Evolutionary conservation across 2,329 filamentous ascomycete genomes (phyloP), one percentile per base, ranked within the genome.

Genomic region (Phyllosticta citrichinensis): DNA sequence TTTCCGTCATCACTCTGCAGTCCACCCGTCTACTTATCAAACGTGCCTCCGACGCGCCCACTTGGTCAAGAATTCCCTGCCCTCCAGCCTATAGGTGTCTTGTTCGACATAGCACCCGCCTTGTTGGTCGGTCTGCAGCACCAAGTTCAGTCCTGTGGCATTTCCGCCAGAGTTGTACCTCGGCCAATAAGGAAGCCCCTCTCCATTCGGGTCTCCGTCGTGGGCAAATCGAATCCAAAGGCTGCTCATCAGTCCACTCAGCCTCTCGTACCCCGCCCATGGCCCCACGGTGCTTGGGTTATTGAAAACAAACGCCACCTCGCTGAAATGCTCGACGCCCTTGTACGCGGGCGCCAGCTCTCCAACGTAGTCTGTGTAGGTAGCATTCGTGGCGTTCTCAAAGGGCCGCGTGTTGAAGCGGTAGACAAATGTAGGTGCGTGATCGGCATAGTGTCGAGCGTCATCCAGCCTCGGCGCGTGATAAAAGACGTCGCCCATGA

Each of bases 21-120:
- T n/a, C 17, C 40, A 14, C 17, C 17, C n/a, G 5, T 47, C 17
- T 47, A 47, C 40, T 53, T 5, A 27, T 57, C 55, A 73, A n/a
- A 74, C 71, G 66, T 74, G 72, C 47, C 71, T 70, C 62, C 70
- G 66, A 63, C 72, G 68, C 27, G 72, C 72, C 72, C 72, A 74
- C 62, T 70, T 59, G 1, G 54, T 69, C 58, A 74, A 52, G 62
- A 67, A 72, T 63, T 73, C 58, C 20, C 58, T 53, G 2, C 58
- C 58, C 10, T 24, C 58, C 54, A 61, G 19, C 20, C 58, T 52
- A 40, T 61, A 61, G 25, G 47, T 40, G 35, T 61, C 58, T 50
- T 70, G 65, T 64, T 74, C 72, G 0, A 73, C 70, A 68, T 69
- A 73, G 59, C 63, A 67, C 68, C 71, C 58, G 12, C 58, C 58